These are phyloP conservation scores for Fonsecaea monophora DNA, from an alignment of 2,329 filamentous ascomycete species.

Conservation along the genomic window DNA sequence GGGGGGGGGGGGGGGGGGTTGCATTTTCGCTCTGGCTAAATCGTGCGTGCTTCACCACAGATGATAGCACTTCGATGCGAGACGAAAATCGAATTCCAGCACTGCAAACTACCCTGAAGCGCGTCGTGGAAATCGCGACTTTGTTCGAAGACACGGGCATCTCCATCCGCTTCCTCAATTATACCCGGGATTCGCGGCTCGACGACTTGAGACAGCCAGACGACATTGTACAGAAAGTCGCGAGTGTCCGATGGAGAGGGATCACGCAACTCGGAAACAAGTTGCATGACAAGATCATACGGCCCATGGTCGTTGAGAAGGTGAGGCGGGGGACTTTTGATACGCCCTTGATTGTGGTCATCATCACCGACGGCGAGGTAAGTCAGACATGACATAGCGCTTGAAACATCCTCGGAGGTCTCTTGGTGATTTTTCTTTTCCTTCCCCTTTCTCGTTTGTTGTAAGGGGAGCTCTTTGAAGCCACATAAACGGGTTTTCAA, in stretches of 20 bases:
- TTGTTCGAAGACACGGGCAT: background rate
- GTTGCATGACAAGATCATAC: background rate
- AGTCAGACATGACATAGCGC: background rate
- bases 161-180: slow-evolving; percentile 1
- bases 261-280: background rate
- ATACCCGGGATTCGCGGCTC: background rate
- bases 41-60: background rate
- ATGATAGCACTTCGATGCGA: background rate
- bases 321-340: background rate
- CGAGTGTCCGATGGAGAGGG: background rate
- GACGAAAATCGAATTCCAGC: background rate
- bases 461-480: background rate
- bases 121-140: background rate
- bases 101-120: background rate
- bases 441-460: background rate
- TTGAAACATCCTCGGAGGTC: background rate
- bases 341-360: background rate
- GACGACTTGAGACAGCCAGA: background rate
- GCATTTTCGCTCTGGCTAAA: no score
- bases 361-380: slow-evolving; percentile 3
- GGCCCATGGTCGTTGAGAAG: background rate
- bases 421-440: background rate
- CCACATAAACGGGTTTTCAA: background rate
- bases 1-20: no score
- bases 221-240: background rate